Base-by-base conservation (phyloP, 1,284 basidiomycete species). In the Gomphus bonarii region DNA sequence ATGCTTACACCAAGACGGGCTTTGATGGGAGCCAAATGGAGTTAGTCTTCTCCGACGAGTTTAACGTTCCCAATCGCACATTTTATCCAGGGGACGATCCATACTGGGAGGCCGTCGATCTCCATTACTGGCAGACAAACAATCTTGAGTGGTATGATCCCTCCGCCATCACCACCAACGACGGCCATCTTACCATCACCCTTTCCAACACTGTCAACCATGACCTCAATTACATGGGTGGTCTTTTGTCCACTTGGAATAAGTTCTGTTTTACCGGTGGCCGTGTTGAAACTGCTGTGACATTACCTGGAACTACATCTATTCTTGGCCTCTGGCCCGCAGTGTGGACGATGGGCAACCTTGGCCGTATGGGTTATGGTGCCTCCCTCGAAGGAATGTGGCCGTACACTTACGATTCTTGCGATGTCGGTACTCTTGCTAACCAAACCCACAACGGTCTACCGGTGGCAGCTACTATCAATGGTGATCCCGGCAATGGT, bases 191-290 rank as follows among this genome's bases (percentile, higher is more conserved):
- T 40, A 79, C 87, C 64, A 86, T 98, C 64, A 91, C 86, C 0
- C 69, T 95, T 61, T 80, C 77, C 0, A 64, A 80, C 61, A 83
- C 82, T 65, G 63, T 73, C 48, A 85, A 75, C 43, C 85, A 97
- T 69, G 81, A 79, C 55, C 75, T 97, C 60, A 71, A 89, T 64
- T 95, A 85, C 67, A 75, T 83, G 61, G 81, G 87, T 28, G 87
- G 82, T 0, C 75, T 84, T 75, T 71, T 91, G 65, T 73, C 82
- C 28, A 79, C 78, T 10, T 92, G 91, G 91, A 93, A 93, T 69
- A 92, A 97, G 69, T 89, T 97, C 65, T 97, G 95, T 71, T 97
- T 97, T 72, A 93, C 88, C 1, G 91, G 91, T 36, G 90, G 90
- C 22, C 72, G 90, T 58, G 71, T 92, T 49, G 79, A 85, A 64